Base-by-base conservation (phyloP, 805 yeast genomes). In the Candida anglica region DNA sequence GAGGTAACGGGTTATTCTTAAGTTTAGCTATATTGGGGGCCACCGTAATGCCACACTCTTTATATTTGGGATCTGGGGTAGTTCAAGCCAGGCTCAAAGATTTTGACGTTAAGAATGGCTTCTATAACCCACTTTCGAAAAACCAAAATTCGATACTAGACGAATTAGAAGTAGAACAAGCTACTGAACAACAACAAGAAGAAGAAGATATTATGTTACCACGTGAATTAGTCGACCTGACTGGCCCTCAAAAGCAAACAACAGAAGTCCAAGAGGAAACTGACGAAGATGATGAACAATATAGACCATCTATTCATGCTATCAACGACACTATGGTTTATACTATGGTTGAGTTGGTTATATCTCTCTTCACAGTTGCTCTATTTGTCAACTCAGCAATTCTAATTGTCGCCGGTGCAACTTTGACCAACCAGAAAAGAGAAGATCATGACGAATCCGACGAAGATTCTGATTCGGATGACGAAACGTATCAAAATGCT, bases 31-130 rank as follows among this genome's bases (percentile, higher is more conserved):
- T 88, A 31, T 66, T 87, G 34, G 96, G 96, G 16, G 96, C 96
- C 8, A 88, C 96, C 0, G 96, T 88, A 16, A 88, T 88, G 96
- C 96, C 96, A 2, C 96, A 88, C 52, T 80, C 89, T 1, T 63
- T 88, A 32, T 86, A 83, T 48, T 63, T 88, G 36, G 96, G 96
- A 1, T 82, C 93, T 0, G 91, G 93, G 5, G 64, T 88, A 32
- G 96, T 87, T 5, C 94, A 87, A 54, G 85, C 95, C 16, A 72
- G 96, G 43, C 64, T 88, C 28, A 71, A 72, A 44, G 95, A 86
- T 19, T 87, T 67, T 47, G 96, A 88, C 54, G 46, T 70, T 3
- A 68, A 72, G 38, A 56, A 76, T 37, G 95, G 95, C 1, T 63
- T 69, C 53, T 81, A 73, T 48, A 53, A 50, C 15, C 64, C 58